phyloP scores from a whole-genome alignment of 2,329 filamentous ascomycete genomes.

The Myrmaecium sp. region DNA sequence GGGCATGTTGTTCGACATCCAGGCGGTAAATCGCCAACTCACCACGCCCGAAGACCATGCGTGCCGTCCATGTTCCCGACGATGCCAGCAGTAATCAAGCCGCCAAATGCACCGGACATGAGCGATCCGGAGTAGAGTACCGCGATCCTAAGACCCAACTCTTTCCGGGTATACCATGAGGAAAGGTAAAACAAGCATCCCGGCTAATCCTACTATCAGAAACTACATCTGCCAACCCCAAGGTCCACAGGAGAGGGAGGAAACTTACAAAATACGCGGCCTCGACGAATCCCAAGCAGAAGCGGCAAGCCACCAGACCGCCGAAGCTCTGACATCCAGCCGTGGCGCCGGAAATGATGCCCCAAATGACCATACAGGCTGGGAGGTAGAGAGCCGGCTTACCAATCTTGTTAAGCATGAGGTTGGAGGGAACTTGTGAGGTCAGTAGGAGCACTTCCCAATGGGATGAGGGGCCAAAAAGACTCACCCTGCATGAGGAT shows the following conservation, averaged over 20 bases:
- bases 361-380: conserved; percentile 24
- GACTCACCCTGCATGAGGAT: conserved; percentile 24
- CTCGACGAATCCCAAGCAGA: conserved; percentile 37
- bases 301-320: conserved; percentile 30
- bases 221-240: neutral
- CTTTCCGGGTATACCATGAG: conserved; percentile 53
- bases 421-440: conserved; percentile 26
- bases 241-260: conserved; percentile 14
- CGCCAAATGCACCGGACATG: conserved; percentile 56
- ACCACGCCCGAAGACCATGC: conserved; percentile 42
- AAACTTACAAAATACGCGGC: conserved; percentile 28
- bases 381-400: conserved; percentile 24
- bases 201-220: conserved; percentile 19
- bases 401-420: conserved; percentile 26
- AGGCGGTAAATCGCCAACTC: conserved; percentile 7
- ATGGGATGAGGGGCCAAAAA: neutral
- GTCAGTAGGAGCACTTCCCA: neutral
- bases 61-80: conserved; percentile 44
- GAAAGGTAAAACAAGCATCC: conserved; percentile 47
- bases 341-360: conserved; percentile 22
- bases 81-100: conserved; percentile 43
- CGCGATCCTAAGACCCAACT: conserved; percentile 48
- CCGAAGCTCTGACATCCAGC: conserved; percentile 26
- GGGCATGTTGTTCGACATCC: conserved; percentile 1
- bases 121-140: conserved; percentile 51